These are phyloP conservation scores for Entoloma clypeatum DNA, from an alignment of 1,284 basidiomycete species.

Conservation along the genomic window DNA sequence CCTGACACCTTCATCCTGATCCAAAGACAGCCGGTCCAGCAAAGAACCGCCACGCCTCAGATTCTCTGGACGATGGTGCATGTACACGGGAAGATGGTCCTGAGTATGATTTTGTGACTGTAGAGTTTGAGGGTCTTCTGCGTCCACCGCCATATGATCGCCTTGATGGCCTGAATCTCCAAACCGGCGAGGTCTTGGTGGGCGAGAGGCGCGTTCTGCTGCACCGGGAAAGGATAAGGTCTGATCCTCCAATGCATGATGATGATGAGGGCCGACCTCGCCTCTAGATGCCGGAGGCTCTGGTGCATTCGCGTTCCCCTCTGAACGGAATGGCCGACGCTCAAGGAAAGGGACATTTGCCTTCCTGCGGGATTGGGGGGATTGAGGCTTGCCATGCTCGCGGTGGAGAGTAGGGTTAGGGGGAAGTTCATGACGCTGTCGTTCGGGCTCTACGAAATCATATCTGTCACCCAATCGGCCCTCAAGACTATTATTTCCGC, in stretches of 20 bases:
- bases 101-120: slow-evolving; percentile 4
- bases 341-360: background rate
- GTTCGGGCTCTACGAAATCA: slow-evolving; percentile 11
- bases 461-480: slow-evolving; percentile 22
- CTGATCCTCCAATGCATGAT: too few relatives aligned
- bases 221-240: too few relatives aligned
- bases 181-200: too few relatives aligned
- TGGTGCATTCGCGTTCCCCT: background rate
- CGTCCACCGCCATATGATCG: too few relatives aligned
- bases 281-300: too few relatives aligned
- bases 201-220: too few relatives aligned
- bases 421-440: slow-evolving; percentile 16
- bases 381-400: slow-evolving; percentile 9
- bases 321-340: background rate
- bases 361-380: slow-evolving; percentile 1
- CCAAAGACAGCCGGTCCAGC: slow-evolving; percentile 27
- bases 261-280: too few relatives aligned
- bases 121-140: slow-evolving; percentile 3
- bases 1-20: slow-evolving; percentile 11
- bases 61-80: slow-evolving; percentile 13
- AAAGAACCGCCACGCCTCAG: slow-evolving; percentile 24
- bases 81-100: slow-evolving; percentile 5
- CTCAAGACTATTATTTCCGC: slow-evolving; percentile 15
- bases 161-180: too few relatives aligned
- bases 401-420: slow-evolving; percentile 17